A percentile compares a stretch with the other conserved stretches of the same genome.
Conservation (phyloP, 129 eudicot genomes). For the Lactuca saligna region DNA sequence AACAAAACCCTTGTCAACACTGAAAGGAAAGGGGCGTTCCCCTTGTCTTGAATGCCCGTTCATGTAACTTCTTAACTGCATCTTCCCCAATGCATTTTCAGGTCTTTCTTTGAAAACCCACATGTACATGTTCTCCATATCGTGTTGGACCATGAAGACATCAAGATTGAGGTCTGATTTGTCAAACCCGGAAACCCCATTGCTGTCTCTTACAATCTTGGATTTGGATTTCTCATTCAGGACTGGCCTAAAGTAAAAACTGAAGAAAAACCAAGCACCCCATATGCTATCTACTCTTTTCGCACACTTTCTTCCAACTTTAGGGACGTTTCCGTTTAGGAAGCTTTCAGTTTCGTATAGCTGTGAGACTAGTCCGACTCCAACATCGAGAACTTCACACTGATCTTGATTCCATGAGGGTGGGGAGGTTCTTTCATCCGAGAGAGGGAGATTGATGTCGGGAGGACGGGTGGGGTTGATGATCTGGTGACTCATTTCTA, state of each 20-base stretch:
- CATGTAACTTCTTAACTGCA: slow-evolving; percentile 96
- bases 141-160: slow-evolving; percentile 88
- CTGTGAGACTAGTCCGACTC: slow-evolving; percentile 67
- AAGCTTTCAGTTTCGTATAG: slow-evolving; percentile 68
- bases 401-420: slow-evolving; percentile 59
- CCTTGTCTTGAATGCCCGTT: slow-evolving; percentile 95
- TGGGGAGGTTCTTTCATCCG: slow-evolving; percentile 70
- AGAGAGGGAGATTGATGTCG: slow-evolving; percentile 77
- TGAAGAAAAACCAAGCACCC: slow-evolving; percentile 96
- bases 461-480: slow-evolving; percentile 64
- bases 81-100: slow-evolving; percentile 81
- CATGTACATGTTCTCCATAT: slow-evolving; percentile 97
- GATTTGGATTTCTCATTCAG: slow-evolving; percentile 77
- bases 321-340: slow-evolving; percentile 45
- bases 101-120: slow-evolving; percentile 92
- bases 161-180: slow-evolving; percentile 79
- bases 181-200: slow-evolving; percentile 76
- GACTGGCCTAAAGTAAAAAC: slow-evolving; percentile 73
- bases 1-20: slow-evolving; percentile 79
- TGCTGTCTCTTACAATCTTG: slow-evolving; percentile 51
- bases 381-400: slow-evolving; percentile 69
- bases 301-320: slow-evolving; percentile 66
- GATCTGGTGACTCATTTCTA: slow-evolving; percentile 76
- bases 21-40: slow-evolving; percentile 84
- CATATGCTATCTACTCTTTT: slow-evolving; percentile 84